Evolutionary conservation across 2,329 filamentous ascomycete genomes (phyloP).

Genomic region (Daldinia eschscholtzii): DNA sequence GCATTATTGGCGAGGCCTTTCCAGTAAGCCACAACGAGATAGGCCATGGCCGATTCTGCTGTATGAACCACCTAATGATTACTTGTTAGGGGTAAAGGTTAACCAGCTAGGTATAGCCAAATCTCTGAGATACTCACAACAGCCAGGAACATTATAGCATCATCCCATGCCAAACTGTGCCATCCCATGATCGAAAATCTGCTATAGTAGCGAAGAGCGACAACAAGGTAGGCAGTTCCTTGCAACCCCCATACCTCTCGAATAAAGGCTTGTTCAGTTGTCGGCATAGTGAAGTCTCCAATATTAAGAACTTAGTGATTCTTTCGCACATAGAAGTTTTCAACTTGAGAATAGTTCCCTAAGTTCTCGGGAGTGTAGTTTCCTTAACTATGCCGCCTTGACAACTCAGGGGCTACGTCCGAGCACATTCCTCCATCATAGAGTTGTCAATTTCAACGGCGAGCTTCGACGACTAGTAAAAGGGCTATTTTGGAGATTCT

Average conservation of each 20-base stretch:
- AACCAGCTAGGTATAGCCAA: neutral
- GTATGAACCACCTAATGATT: slow-evolving; percentile 42
- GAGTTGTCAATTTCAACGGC: neutral
- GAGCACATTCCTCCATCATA: neutral
- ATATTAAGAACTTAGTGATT: neutral
- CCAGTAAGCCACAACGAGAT: slow-evolving; percentile 47
- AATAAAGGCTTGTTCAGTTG: slow-evolving; percentile 39
- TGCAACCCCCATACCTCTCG: slow-evolving; percentile 48
- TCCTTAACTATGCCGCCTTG: slow-evolving; percentile 17
- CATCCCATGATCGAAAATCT: slow-evolving; percentile 40
- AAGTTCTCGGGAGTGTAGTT: neutral
- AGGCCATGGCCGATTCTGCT: slow-evolving; percentile 47
- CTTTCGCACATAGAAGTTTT: neutral
- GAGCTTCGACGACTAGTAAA: neutral
- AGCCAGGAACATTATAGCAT: slow-evolving; percentile 44
- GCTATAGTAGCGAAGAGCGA: slow-evolving; percentile 45
- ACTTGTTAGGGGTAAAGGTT: neutral
- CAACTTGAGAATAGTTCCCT: neutral
- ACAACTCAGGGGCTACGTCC: neutral
- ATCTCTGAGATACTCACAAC: slow-evolving; percentile 33
- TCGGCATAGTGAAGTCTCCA: slow-evolving; percentile 25
- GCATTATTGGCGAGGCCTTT: slow-evolving; percentile 47
- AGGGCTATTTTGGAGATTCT: neutral
- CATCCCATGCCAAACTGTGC: slow-evolving; percentile 42
- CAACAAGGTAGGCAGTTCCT: slow-evolving; percentile 43